Conservation (phyloP, 208 protist genomes). For the Naegleria fowleri region DNA sequence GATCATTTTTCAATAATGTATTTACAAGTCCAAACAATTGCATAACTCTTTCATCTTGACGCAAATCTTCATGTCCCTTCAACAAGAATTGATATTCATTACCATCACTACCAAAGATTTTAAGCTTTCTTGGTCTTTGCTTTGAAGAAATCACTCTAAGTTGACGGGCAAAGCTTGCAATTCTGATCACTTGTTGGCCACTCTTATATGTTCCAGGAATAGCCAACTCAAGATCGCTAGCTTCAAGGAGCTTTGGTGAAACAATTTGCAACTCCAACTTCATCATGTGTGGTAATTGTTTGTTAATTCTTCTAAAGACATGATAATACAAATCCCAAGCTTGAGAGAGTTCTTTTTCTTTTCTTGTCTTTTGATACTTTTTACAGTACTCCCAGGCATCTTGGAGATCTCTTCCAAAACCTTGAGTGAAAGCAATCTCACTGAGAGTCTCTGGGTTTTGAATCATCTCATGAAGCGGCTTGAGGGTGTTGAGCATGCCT, state of each 20-base stretch:
- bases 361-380: conserved; percentile 64
- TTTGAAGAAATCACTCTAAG: conserved; percentile 97
- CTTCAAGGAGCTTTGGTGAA: conserved; percentile 83
- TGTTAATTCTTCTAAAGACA: conserved; percentile 85
- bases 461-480: conserved; percentile 86
- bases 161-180: conserved; percentile 78
- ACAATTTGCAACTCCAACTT: conserved; percentile 91
- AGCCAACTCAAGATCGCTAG: conserved; percentile 87
- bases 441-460: conserved; percentile 78
- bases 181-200: conserved; percentile 76
- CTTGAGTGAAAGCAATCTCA: conserved; percentile 87
- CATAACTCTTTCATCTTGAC: conserved; percentile 99
- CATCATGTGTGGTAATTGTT: conserved; percentile 89
- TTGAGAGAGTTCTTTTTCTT: conserved; percentile 80
- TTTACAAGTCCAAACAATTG: conserved; percentile 99
- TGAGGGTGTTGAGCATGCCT: conserved; percentile 80
- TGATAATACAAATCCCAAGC: conserved; percentile 92
- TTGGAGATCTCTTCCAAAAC: conserved; percentile 67
- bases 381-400: conserved; percentile 63
- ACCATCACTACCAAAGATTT: conserved; percentile 89
- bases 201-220: conserved; percentile 93
- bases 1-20: conserved; percentile 85
- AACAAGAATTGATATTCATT: conserved; percentile 93
- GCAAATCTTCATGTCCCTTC: conserved; percentile 96
- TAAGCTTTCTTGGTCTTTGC: conserved; percentile 96